Evolutionary conservation across 225 moss, liverwort and hornwort species (phyloP).

Genomic region (Sphagnum tenellum): DNA sequence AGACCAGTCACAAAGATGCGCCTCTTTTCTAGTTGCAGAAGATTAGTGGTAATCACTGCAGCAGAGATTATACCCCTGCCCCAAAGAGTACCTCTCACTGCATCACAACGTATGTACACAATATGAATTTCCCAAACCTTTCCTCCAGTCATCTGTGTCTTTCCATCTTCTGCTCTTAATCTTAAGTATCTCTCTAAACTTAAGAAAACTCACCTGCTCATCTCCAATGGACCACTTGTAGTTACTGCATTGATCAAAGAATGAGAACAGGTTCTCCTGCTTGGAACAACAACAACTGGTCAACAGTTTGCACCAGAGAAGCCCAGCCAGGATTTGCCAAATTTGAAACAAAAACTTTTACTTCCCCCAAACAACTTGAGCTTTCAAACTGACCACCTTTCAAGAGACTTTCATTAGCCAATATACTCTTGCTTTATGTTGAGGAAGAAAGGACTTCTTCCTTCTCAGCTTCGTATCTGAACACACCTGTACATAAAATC

Average conservation of each 20-base stretch:
- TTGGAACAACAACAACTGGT: too few species aligned
- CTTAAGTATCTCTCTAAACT: background rate
- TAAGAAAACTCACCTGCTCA: conserved; percentile 44
- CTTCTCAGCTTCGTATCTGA: background rate
- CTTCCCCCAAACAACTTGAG: background rate
- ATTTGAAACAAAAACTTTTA: too few species aligned
- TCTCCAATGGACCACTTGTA: conserved; percentile 84
- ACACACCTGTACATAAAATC: conserved; percentile 1
- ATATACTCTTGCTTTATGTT: background rate
- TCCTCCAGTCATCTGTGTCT: too few species aligned
- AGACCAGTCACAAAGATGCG: too few species aligned
- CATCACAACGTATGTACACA: too few species aligned
- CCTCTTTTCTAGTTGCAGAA: too few species aligned
- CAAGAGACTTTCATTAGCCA: background rate
- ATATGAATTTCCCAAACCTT: too few species aligned
- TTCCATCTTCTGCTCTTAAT: background rate
- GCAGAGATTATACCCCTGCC: too few species aligned
- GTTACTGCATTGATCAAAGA: conserved; percentile 68
- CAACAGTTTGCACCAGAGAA: too few species aligned
- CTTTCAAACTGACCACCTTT: background rate
- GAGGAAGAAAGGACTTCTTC: background rate
- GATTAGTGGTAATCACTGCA: too few species aligned
- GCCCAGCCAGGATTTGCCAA: too few species aligned
- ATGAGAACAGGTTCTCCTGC: conserved; percentile 75
- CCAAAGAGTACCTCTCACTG: too few species aligned